Conservation (phyloP, 345 rosid genomes). For the Turnera subulata region DNA sequence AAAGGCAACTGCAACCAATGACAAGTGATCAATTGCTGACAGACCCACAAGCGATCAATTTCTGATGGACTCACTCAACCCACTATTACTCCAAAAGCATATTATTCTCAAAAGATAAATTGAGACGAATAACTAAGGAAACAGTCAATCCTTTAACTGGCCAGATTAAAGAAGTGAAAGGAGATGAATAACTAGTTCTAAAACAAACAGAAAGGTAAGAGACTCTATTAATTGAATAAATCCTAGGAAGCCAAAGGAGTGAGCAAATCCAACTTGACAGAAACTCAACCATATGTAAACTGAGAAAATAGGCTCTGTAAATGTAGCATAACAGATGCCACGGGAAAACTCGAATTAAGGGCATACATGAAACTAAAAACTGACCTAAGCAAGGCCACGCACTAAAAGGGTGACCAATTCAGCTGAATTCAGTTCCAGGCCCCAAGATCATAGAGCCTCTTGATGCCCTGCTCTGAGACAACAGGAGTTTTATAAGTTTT, state of each 20-base stretch:
- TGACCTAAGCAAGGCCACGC: constrained; percentile 81
- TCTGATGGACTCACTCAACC: too few species aligned
- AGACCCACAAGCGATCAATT: too few species aligned
- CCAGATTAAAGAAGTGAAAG: too few species aligned
- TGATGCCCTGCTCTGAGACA: constrained; percentile 91
- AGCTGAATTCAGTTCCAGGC: constrained; percentile 98
- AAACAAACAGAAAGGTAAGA: too few species aligned
- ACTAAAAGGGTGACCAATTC: constrained; percentile 79
- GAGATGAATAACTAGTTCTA: too few species aligned
- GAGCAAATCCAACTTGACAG: constrained; percentile 30
- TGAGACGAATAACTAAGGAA: too few species aligned
- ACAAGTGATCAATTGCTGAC: too few species aligned
- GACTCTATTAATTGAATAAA: constrained; percentile 18
- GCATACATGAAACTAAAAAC: constrained; percentile 62
- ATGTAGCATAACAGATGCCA: constrained; percentile 52
- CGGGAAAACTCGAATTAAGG: constrained; percentile 53
- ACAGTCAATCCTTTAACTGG: too few species aligned
- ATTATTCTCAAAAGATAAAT: too few species aligned
- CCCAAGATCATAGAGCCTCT: constrained; percentile 93
- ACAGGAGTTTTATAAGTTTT: constrained; percentile 72
- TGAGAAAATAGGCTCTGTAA: constrained; percentile 32
- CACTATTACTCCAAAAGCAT: too few species aligned
- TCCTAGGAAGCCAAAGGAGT: constrained; percentile 23
- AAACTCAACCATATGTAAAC: constrained; percentile 30
- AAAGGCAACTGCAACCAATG: too few species aligned